Conservation (phyloP, 2,329 filamentous ascomycete genomes). For the Lachnum nothofagi region DNA sequence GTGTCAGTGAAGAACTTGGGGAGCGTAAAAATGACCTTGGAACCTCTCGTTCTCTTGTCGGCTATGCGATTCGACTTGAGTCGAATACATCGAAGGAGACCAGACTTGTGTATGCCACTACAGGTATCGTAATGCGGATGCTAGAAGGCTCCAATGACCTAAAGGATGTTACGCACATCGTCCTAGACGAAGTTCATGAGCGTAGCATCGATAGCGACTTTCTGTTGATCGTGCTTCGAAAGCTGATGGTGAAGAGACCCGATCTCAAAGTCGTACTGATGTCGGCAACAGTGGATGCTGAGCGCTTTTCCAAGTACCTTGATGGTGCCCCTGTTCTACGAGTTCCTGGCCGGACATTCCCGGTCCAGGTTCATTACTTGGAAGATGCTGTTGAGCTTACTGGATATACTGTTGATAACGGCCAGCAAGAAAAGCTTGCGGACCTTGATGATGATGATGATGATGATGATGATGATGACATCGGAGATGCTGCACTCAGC, state of each 20-base stretch:
- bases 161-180: slow-evolving; percentile 82
- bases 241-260: slow-evolving; percentile 66
- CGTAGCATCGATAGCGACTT: slow-evolving; percentile 96
- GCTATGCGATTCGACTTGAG: slow-evolving; percentile 90
- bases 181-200: slow-evolving; percentile 97
- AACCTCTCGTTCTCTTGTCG: slow-evolving; percentile 76
- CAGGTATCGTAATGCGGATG: slow-evolving; percentile 96
- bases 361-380: slow-evolving; percentile 79
- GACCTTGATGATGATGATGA: slow-evolving; percentile 60
- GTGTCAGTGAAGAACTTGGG: slow-evolving; percentile 91
- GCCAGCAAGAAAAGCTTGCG: slow-evolving; percentile 44
- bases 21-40: slow-evolving; percentile 79
- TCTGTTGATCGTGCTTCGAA: slow-evolving; percentile 82
- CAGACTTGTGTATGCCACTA: slow-evolving; percentile 81
- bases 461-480: slow-evolving; percentile 54
- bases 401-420: slow-evolving; percentile 58
- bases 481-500: slow-evolving; percentile 46
- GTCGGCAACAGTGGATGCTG: slow-evolving; percentile 94
- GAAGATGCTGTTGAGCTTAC: slow-evolving; percentile 91
- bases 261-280: slow-evolving; percentile 92
- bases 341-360: slow-evolving; percentile 89
- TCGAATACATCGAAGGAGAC: slow-evolving; percentile 79
- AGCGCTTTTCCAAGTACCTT: slow-evolving; percentile 84
- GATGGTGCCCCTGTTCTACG: slow-evolving; percentile 79
- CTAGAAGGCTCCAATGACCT: slow-evolving; percentile 83